A percentile compares a stretch with the other conserved stretches of the same genome.
Conservation (phyloP, 345 rosid species). For the Mangifera indica region DNA sequence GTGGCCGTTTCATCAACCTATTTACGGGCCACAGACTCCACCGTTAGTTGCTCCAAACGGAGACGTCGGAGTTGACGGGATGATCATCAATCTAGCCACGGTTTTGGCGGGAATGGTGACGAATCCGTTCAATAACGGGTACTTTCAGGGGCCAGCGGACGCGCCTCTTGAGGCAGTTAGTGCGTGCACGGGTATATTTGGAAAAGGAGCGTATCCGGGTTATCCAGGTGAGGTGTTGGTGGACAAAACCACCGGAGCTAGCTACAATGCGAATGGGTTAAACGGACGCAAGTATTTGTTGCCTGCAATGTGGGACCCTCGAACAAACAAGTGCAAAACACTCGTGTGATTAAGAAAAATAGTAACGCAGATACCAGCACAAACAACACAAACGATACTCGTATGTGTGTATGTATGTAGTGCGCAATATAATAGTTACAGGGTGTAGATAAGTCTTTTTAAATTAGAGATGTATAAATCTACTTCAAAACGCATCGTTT, state of each 20-base stretch:
- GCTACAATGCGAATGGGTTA: slow-evolving; percentile 59
- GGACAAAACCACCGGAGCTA: slow-evolving; percentile 60
- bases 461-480: too few relatives aligned
- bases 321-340: slow-evolving; percentile 60
- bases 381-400: not conserved
- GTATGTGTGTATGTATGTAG: not conserved
- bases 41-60: slow-evolving; percentile 76
- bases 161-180: slow-evolving; percentile 81
- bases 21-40: slow-evolving; percentile 75
- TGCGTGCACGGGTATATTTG: slow-evolving; percentile 74
- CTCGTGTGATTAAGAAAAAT: slow-evolving; percentile 28
- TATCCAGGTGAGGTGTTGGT: slow-evolving; percentile 58
- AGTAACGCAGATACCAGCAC: too few relatives aligned
- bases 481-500: too few relatives aligned
- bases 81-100: slow-evolving; percentile 76
- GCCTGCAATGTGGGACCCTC: slow-evolving; percentile 97
- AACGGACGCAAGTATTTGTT: slow-evolving; percentile 63
- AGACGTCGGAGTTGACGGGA: slow-evolving; percentile 84
- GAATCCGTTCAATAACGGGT: slow-evolving; percentile 75
- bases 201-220: slow-evolving; percentile 79
- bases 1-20: slow-evolving; percentile 89
- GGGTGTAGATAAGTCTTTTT: too few relatives aligned
- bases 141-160: slow-evolving; percentile 61
- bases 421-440: not conserved
- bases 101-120: slow-evolving; percentile 76